Conservation (phyloP, 352 stramenopile species). For the Pythium coloratum region DNA sequence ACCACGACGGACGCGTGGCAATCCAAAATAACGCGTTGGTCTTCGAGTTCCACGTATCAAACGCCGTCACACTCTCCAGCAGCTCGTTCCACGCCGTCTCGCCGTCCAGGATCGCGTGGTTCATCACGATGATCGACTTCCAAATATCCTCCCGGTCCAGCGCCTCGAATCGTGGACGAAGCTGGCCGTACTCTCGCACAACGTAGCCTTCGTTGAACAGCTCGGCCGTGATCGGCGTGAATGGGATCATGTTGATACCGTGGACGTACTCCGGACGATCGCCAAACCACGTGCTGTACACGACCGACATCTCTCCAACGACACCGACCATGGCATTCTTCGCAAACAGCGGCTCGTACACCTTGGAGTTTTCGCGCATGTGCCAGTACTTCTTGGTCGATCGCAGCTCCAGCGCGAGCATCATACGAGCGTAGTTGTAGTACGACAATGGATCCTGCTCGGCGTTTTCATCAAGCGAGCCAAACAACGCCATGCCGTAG, state of each 20-base stretch:
- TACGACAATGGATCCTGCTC: conserved; percentile 41
- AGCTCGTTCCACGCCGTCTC: conserved; percentile 62
- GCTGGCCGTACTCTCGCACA: conserved; percentile 49
- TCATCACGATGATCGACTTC: conserved; percentile 69
- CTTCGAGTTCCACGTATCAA: conserved; percentile 78
- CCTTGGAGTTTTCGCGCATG: conserved; percentile 77
- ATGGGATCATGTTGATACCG: conserved; percentile 83
- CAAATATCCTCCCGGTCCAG: conserved; percentile 58
- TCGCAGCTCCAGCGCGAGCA: conserved; percentile 92
- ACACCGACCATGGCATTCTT: conserved; percentile 82
- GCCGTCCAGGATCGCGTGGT: conserved; percentile 72
- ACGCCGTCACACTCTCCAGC: conserved; percentile 41
- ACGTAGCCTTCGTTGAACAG: conserved; percentile 65
- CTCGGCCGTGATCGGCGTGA: conserved; percentile 70
- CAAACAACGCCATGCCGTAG: conserved; percentile 92
- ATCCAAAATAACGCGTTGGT: conserved; percentile 76
- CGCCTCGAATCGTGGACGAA: conserved; percentile 43
- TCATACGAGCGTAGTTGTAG: conserved; percentile 86
- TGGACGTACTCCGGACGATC: conserved; percentile 71
- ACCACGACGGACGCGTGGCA: conserved; percentile 71
- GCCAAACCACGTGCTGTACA: conserved; percentile 88
- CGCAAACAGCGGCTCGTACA: conserved; percentile 76
- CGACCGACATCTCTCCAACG: conserved; percentile 70
- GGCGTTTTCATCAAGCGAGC: conserved; percentile 52
- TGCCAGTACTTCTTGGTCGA: conserved; percentile 97